Evolutionary conservation across 2,329 filamentous ascomycete genomes (phyloP), one percentile per base, ranked within the genome.

Genomic region (Leptographium radiaticola): DNA sequence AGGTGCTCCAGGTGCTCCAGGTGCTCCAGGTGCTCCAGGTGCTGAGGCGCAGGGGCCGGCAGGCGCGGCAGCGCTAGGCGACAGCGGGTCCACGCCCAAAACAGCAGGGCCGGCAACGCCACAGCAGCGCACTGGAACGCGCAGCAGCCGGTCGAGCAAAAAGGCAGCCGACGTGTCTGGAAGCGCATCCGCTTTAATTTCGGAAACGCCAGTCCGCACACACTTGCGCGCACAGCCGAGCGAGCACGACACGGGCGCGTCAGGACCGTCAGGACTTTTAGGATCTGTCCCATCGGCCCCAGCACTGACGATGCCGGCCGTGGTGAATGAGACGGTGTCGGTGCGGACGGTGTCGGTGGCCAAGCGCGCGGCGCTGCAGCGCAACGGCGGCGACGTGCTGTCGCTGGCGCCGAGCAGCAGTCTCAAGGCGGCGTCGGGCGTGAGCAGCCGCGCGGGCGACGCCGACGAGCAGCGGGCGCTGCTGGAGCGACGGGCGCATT

Each of bases 401-500:
- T 36, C 54, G 18, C 50, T 48, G 15, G 30, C 53, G 30, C 38
- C 48, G 31, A 46, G 43, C 42, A 45, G 50, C 50, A 46, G 33
- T 33, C n/a, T 44, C 49, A 51, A 51, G 30, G 43, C 34, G 15
- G 51, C 20, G n/a, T 39, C 51, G 9, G 50, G 8, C 11, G n/a
- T 45, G 20, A 31, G 13, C 6, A 34, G 44, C 36, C 38, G 20
- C 13, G 20, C 30, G 34, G 20, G 45, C 31, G 18, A 33, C 20
- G 47, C 30, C 40, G 50, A 40, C 11, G 43, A 36, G n/a, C 25
- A 16, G 30, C 33, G 44, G 16, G 60, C 62, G 6, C 49, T 44
- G 39, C 50, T 44, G 7, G 60, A 60, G 42, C 54, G 57, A 1
- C 62, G 60, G 51, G 51, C 58, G 9, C 61, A 53, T n/a, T 58